Conservation (phyloP, 2,329 filamentous ascomycete genomes). For the Sporothrix schenckii region DNA sequence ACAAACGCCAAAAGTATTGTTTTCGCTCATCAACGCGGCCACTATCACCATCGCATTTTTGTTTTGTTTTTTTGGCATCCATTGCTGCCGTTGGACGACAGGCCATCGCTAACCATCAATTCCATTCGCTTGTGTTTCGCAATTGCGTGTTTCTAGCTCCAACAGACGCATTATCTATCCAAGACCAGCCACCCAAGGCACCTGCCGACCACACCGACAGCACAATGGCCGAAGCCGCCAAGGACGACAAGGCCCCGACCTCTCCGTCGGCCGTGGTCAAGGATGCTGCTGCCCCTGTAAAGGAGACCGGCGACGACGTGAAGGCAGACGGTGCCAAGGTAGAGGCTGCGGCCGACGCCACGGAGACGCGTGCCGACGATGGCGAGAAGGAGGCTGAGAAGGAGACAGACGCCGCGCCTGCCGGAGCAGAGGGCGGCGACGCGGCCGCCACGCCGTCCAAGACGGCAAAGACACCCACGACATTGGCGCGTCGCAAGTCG, state of each 20-base stretch:
- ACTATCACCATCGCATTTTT: neutral
- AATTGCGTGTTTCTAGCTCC: neutral
- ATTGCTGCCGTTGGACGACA: conserved; percentile 6
- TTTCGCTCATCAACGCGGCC: neutral
- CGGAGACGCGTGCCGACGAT: conserved; percentile 27
- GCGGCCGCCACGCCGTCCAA: conserved; percentile 45
- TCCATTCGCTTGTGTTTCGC: conserved; percentile 6
- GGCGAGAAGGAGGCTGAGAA: conserved; percentile 31
- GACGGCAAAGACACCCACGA: conserved; percentile 38
- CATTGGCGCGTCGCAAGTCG: conserved; percentile 73
- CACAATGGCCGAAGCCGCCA: conserved; percentile 33
- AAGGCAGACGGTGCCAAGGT: conserved; percentile 40
- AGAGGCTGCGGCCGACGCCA: conserved; percentile 36
- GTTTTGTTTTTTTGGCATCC: neutral
- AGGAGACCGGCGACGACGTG: conserved; percentile 40
- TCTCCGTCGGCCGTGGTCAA: conserved; percentile 48
- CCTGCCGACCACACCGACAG: conserved; percentile 24
- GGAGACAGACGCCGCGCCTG: neutral
- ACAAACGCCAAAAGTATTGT: neutral
- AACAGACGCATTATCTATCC: neutral
- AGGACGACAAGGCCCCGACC: conserved; percentile 30
- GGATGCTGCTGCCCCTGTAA: neutral
- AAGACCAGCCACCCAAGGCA: conserved; percentile 18
- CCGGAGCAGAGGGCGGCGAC: conserved; percentile 40
- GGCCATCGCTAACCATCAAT: conserved; percentile 15